Evolutionary conservation across 169 alveolate genomes (phyloP), one percentile per base, ranked within the genome.

Genomic region (Plasmodium gallinaceum): DNA sequence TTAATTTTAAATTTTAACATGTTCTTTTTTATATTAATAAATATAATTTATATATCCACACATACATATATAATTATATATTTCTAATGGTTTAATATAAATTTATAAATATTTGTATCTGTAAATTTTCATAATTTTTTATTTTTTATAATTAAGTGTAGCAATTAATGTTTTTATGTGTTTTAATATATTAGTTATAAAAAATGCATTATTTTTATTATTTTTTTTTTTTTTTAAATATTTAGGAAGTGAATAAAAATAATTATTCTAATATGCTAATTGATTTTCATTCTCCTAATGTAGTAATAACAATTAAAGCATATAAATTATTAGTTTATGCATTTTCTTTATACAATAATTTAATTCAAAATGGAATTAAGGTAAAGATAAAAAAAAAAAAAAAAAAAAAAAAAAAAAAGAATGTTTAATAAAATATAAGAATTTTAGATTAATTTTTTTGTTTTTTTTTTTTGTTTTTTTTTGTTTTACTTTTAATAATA

Each of bases 281-380:
- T 7, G 90, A 80, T 37, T 80, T 80, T 62, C 90, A 80, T 37
- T 80, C 90, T n/a, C 90, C 90, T 9, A 66, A 73, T 71, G 90
- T 80, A 9, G 90, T 80, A 10, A 80, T 80, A 7, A 80, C 90
- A 8, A 69, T 68, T n/a, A 80, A 80, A 73, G 85, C 90, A n/a
- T 68, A 80, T 45, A 80, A 80, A 48, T 37, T 80, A 18, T 42
- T 80, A 20, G 83, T 65, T 5, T 43, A 80, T 42, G 90, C 90
- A 39, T 80, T 80, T 58, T 80, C 90, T 24, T 62, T 80, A 5
- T 80, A 80, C 18, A 80, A 80, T 37, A 32, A 32, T 10, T 57
- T 80, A 32, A 68, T 80, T 9, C 90, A 80, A 42, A 80, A 80
- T 9, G 61, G 61, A 32, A 80, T 80, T 8, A 66, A 68, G 90